Evolutionary conservation across 169 alveolate genomes (phyloP).

Genomic region (Plasmodium malariae): DNA sequence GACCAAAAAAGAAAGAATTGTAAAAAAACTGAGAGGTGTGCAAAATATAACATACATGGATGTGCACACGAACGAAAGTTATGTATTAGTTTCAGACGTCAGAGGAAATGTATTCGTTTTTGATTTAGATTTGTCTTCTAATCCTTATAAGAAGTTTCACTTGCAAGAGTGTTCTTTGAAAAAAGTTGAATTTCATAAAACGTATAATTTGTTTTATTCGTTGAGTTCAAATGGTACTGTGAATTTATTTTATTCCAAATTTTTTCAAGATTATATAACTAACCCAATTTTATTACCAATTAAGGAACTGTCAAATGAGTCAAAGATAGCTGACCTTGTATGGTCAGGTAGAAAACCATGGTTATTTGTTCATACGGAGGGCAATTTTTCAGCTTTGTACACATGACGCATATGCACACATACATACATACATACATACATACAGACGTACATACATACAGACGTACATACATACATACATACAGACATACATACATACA

Average conservation of each 20-base stretch:
- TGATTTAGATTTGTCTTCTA: slow-evolving; percentile 66
- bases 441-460: not conserved
- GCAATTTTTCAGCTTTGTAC: slow-evolving; percentile 46
- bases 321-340: slow-evolving; percentile 48
- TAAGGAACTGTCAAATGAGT: slow-evolving; percentile 31
- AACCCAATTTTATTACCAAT: slow-evolving; percentile 76
- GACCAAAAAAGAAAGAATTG: slow-evolving; percentile 35
- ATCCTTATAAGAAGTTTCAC: slow-evolving; percentile 76
- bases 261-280: slow-evolving; percentile 74
- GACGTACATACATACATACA: not conserved
- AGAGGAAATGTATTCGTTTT: slow-evolving; percentile 65
- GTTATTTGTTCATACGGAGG: slow-evolving; percentile 65
- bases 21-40: slow-evolving; percentile 68
- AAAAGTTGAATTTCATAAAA: slow-evolving; percentile 70
- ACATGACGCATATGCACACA: slow-evolving; percentile 3
- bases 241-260: slow-evolving; percentile 74
- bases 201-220: slow-evolving; percentile 60
- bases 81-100: slow-evolving; percentile 47
- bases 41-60: slow-evolving; percentile 68
- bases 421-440: slow-evolving; percentile 12
- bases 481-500: not conserved
- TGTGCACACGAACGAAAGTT: slow-evolving; percentile 69
- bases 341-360: slow-evolving; percentile 76
- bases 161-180: slow-evolving; percentile 37
- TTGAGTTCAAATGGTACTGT: slow-evolving; percentile 69